A percentile compares a stretch with the other conserved stretches of the same genome.
Conservation (phyloP, 345 rosid species). For the Populus nigra region DNA sequence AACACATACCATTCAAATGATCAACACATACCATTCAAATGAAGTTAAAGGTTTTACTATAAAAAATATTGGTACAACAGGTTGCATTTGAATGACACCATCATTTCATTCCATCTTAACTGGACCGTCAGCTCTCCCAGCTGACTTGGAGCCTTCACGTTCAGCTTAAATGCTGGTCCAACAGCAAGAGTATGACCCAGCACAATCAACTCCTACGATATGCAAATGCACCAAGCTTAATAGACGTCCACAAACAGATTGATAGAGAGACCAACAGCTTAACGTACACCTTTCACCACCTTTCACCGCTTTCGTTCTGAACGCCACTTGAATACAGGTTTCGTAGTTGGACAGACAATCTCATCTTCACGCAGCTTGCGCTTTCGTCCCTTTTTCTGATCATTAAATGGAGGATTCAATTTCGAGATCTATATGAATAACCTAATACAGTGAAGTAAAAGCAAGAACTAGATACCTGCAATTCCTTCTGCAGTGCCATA, state of each 20-base stretch:
- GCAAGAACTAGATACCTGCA: slow-evolving; percentile 49
- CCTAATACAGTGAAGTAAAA: background rate
- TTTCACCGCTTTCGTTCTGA: slow-evolving; percentile 72
- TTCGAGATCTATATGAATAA: slow-evolving; percentile 10
- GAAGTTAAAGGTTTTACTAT: too few relatives aligned
- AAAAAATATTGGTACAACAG: too few relatives aligned
- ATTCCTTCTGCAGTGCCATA: slow-evolving; percentile 75
- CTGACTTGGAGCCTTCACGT: background rate
- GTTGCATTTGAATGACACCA: background rate
- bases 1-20: too few relatives aligned
- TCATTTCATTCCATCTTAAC: background rate
- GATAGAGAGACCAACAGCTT: background rate
- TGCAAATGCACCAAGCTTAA: background rate
- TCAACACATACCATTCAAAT: too few relatives aligned
- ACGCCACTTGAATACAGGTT: slow-evolving; percentile 73
- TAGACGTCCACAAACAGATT: background rate
- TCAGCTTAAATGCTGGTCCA: background rate
- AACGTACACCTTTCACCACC: background rate
- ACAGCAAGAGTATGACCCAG: background rate
- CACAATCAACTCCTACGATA: background rate
- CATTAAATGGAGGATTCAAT: background rate
- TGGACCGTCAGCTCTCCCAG: background rate
- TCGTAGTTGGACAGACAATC: slow-evolving; percentile 54
- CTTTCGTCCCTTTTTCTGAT: slow-evolving; percentile 76
- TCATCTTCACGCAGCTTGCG: slow-evolving; percentile 78